phyloP scores from a whole-genome alignment of 1,284 basidiomycete genomes.

The Nidula niveotomentosa region DNA sequence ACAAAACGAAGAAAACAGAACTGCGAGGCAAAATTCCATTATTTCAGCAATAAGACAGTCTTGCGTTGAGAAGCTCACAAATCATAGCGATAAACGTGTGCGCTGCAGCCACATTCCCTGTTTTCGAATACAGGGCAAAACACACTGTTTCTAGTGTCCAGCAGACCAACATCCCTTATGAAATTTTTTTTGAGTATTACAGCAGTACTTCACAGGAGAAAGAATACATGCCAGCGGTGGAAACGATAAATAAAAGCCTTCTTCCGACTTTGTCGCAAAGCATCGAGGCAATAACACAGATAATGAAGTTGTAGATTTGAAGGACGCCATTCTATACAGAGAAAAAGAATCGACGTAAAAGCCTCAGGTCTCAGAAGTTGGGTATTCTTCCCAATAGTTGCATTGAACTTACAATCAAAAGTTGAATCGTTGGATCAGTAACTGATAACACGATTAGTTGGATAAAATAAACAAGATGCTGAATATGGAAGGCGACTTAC shows the following conservation, averaged over 20 bases:
- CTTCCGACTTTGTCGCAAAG: constrained; percentile 1
- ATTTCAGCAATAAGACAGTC: background rate
- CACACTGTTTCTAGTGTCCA: constrained; percentile 25
- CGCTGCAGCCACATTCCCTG: constrained; percentile 9
- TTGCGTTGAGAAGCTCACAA: background rate
- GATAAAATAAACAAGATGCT: background rate
- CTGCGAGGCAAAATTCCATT: constrained; percentile 35
- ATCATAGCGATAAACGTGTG: constrained; percentile 19
- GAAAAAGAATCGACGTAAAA: background rate
- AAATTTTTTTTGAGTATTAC: background rate
- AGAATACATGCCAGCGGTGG: constrained; percentile 39
- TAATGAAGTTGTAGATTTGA: constrained; percentile 1
- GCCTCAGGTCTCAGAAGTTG: background rate
- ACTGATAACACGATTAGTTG: constrained; percentile 23
- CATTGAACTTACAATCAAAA: constrained; percentile 35
- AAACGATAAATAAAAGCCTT: constrained; percentile 18
- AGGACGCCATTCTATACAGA: background rate
- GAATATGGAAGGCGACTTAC: constrained; percentile 16
- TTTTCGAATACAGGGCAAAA: constrained; percentile 15
- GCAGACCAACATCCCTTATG: constrained; percentile 25
- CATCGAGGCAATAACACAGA: background rate
- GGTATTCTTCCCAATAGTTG: too few species aligned
- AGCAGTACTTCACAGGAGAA: background rate
- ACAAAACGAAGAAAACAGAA: background rate
- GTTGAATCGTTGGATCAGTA: constrained; percentile 47